Conservation (phyloP, 768 basidiomycete species). For the Amanita rubescens region DNA sequence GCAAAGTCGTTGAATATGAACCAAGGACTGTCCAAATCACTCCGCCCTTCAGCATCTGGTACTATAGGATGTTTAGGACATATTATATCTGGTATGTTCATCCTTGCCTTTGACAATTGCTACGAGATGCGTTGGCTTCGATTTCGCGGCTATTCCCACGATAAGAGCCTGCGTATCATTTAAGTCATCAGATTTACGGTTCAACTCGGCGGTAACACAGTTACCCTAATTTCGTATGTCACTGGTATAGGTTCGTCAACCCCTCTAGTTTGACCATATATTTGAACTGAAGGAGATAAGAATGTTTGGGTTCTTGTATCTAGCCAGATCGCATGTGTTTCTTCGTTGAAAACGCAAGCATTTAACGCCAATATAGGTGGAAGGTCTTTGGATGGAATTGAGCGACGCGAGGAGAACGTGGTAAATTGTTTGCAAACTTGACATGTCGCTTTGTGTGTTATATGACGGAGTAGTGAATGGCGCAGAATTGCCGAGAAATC, state of each 20-base stretch:
- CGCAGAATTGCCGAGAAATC: slow-evolving; percentile 67
- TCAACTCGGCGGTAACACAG: slow-evolving; percentile 16
- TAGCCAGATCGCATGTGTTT: slow-evolving; percentile 68
- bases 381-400: slow-evolving; percentile 53
- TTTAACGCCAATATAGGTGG: slow-evolving; percentile 87
- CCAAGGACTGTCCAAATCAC: slow-evolving; percentile 56
- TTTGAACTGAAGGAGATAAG: slow-evolving; percentile 45
- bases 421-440: slow-evolving; percentile 73
- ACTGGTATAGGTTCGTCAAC: slow-evolving; percentile 47
- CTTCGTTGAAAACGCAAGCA: slow-evolving; percentile 71
- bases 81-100: neutral
- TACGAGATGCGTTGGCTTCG: slow-evolving; percentile 74
- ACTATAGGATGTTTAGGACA: slow-evolving; percentile 19
- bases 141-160: slow-evolving; percentile 69
- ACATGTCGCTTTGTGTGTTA: slow-evolving; percentile 83
- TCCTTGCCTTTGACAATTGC: slow-evolving; percentile 74
- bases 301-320: slow-evolving; percentile 56
- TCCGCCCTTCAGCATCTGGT: slow-evolving; percentile 51
- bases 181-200: neutral
- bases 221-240: slow-evolving; percentile 67
- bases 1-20: slow-evolving; percentile 96
- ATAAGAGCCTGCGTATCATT: slow-evolving; percentile 56
- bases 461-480: slow-evolving; percentile 72
- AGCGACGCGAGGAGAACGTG: slow-evolving; percentile 63
- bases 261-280: slow-evolving; percentile 55